phyloP scores from a whole-genome alignment of 148 eudicot species.

The Polygonum maritimum region DNA sequence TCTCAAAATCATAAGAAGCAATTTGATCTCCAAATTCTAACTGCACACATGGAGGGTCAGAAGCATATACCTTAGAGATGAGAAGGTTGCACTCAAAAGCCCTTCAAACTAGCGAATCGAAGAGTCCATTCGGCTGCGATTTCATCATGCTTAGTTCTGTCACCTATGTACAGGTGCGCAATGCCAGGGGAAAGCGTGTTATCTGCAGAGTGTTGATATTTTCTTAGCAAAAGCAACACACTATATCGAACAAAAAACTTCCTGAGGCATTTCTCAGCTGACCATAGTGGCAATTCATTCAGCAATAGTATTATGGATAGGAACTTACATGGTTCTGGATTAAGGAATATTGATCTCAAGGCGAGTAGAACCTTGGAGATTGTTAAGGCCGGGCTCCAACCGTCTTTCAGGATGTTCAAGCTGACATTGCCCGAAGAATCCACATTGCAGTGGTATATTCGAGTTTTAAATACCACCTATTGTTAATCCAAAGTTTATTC shows the following conservation, averaged over 20 bases:
- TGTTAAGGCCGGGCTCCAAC: conserved; percentile 94
- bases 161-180: conserved; percentile 64
- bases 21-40: neutral
- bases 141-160: conserved; percentile 66
- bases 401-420: conserved; percentile 74
- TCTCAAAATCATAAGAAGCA: neutral
- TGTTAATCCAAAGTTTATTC: neutral
- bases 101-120: conserved; percentile 53
- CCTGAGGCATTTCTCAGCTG: neutral
- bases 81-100: neutral
- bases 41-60: neutral
- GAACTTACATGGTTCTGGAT: conserved; percentile 66
- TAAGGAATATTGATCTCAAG: conserved; percentile 54
- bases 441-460: conserved; percentile 90
- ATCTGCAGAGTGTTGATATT: conserved; percentile 27
- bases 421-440: conserved; percentile 67
- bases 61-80: neutral
- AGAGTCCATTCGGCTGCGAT: conserved; percentile 87
- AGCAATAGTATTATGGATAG: neutral
- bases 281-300: neutral
- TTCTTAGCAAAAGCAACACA: neutral
- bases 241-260: neutral
- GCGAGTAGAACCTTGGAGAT: conserved; percentile 75
- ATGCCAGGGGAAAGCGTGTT: conserved; percentile 60
- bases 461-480: conserved; percentile 86